Conservation (phyloP, 495 filamentous ascomycete species). For the Saxispiralis lemnorum region DNA sequence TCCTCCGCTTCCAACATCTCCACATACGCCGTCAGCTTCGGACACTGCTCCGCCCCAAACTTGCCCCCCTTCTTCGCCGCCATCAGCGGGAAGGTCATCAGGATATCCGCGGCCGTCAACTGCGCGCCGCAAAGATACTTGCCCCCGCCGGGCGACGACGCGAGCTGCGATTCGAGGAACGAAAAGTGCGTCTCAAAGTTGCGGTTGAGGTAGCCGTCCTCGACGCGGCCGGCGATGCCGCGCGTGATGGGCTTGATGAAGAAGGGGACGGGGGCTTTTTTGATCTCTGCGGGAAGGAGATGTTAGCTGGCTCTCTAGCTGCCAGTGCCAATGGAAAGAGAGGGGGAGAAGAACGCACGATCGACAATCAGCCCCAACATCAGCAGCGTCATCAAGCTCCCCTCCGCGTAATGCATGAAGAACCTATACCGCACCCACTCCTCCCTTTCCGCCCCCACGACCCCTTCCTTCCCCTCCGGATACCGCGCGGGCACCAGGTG, state of each 20-base stretch:
- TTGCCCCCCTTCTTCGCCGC: conserved; percentile 22
- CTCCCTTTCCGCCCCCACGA: conserved; percentile 53
- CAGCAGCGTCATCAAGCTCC: conserved; percentile 54
- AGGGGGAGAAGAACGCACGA: conserved; percentile 28
- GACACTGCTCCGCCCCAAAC: conserved; percentile 38
- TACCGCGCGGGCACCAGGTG: conserved; percentile 48
- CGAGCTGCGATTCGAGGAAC: conserved; percentile 57
- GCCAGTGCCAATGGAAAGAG: too few species aligned
- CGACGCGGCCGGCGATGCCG: conserved; percentile 43
- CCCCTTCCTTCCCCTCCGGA: conserved; percentile 33
- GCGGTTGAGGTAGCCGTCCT: conserved; percentile 39
- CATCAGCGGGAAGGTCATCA: conserved; percentile 58
- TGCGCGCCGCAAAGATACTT: conserved; percentile 51
- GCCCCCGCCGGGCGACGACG: conserved; percentile 43
- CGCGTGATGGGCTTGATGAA: conserved; percentile 64
- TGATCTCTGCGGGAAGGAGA: conserved; percentile 32
- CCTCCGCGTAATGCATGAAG: conserved; percentile 72
- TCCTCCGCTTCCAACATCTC: conserved; percentile 41
- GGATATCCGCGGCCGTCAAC: conserved; percentile 64
- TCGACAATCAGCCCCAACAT: conserved; percentile 40
- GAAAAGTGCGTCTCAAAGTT: conserved; percentile 46
- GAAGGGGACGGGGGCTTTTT: conserved; percentile 53
- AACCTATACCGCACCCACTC: conserved; percentile 57
- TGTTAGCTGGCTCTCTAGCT: too few species aligned
- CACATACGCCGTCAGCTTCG: conserved; percentile 45